A percentile compares a stretch with the other conserved stretches of the same genome.
These are phyloP conservation scores for Ampelocalamus luodianensis DNA, from an alignment of 176 grass and related monocot genomes.

Conservation along the genomic window DNA sequence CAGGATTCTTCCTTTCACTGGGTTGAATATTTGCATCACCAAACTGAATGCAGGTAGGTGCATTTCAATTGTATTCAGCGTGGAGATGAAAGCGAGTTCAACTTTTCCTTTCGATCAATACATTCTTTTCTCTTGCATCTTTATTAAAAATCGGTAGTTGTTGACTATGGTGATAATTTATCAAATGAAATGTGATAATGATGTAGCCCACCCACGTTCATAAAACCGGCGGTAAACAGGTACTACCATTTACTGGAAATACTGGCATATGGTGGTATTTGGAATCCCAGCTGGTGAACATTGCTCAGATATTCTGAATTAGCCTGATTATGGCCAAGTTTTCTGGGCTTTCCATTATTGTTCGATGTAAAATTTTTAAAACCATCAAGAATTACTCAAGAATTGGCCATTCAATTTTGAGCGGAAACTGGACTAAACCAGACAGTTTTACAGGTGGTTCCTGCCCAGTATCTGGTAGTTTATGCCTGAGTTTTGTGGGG, in stretches of 20 bases:
- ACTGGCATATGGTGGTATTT: not conserved
- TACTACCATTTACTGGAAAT: not conserved
- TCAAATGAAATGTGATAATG: constrained; percentile 24
- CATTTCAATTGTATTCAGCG: constrained; percentile 24
- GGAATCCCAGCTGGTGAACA: not conserved
- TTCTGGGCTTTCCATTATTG: not conserved
- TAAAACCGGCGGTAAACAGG: not conserved
- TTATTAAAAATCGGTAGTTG: constrained; percentile 20
- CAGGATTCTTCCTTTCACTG: constrained; percentile 88
- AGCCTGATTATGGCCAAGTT: not conserved
- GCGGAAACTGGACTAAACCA: not conserved
- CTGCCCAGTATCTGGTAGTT: not conserved
- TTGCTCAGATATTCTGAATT: not conserved
- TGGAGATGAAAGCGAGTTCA: constrained; percentile 24
- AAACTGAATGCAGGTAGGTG: constrained; percentile 70
- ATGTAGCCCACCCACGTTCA: not conserved
- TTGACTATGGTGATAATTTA: constrained; percentile 8
- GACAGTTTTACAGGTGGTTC: not conserved
- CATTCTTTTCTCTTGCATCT: constrained; percentile 34
- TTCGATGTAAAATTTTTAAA: not conserved
- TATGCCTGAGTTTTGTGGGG: constrained; percentile 1
- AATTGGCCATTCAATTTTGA: not conserved
- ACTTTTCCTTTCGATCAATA: constrained; percentile 40
- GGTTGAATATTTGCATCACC: constrained; percentile 88
- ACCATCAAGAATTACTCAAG: not conserved